Evolutionary conservation across 371 early-diverging fungal species (phyloP), one percentile per base, ranked within the genome.

Genomic region (Mortierella sp.): DNA sequence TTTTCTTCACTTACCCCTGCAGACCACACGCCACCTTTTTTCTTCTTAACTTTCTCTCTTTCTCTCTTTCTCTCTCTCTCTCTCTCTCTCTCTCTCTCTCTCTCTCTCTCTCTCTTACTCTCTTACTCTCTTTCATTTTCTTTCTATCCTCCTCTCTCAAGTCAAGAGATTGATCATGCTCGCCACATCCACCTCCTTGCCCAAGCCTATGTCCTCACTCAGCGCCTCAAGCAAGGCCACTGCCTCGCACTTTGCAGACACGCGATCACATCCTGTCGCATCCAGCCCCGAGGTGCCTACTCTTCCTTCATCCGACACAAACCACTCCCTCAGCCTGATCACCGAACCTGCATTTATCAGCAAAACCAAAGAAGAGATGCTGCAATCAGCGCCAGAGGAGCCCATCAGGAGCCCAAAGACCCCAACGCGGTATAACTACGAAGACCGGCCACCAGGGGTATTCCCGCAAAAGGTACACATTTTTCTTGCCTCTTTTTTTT

Each of bases 311-410:
- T 46, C 9, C 51, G 18, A 29, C 15, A 53, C 18, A 16, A 29
- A 30, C 3, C 16, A 44, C 45, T 26, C 57, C 19, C 43, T 18
- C 28, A 19, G 16, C 25, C 9, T 4, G 16, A 47, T 30, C 52
- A n/a, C 12, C 26, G 26, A 53, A 23, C 18, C 7, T 52, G 21
- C 19, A 23, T 55, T 45, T 23, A 25, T 50, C 11, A 44, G 26
- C 30, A 57, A 15, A 47, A 12, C 28, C 16, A 65, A 51, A 23
- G 7, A 28, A 19, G 63, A 69, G 45, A 69, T 69, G 63, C 63
- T 69, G 11, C 69, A 69, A 21, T 69, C 69, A 0, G 28, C 57
- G 1, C 69, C 57, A 5, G 69, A 62, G n/a, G 55, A 62, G 6
- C 63, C 69, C 4, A 47, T 69, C 29, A 16, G 53, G 16, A 46